Evolutionary conservation across 306 rosid genomes (phyloP).

Genomic region (Arachis stenosperma): DNA sequence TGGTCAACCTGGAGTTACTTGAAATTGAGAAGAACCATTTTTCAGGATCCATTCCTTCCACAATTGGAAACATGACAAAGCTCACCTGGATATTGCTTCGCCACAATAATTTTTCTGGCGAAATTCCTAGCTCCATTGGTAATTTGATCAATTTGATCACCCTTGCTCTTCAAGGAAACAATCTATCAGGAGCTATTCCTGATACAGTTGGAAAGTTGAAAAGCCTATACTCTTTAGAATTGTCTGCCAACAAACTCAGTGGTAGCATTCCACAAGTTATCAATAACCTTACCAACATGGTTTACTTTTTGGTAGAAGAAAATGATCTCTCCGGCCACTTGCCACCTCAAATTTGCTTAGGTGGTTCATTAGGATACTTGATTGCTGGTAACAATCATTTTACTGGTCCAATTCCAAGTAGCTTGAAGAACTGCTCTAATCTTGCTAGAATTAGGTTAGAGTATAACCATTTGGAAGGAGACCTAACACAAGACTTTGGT

Average conservation of each 20-base stretch:
- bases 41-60: conserved; percentile 7
- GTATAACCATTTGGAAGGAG: conserved; percentile 34
- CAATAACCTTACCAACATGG: neutral
- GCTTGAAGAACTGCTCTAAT: conserved; percentile 11
- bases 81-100: neutral
- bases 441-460: conserved; percentile 28
- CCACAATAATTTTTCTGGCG: neutral
- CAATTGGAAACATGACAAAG: conserved; percentile 24
- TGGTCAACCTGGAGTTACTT: neutral
- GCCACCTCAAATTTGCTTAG: neutral
- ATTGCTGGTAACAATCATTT: neutral
- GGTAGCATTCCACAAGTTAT: neutral
- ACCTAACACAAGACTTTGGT: conserved; percentile 34
- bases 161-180: neutral
- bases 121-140: conserved; percentile 5
- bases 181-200: conserved; percentile 19
- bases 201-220: conserved; percentile 2
- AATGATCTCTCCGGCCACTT: neutral
- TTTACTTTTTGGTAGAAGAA: neutral
- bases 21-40: neutral
- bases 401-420: neutral
- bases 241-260: neutral
- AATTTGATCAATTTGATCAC: neutral
- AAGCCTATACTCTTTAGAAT: neutral
- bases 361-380: neutral